Evolutionary conservation across 148 eudicot species (phyloP), one percentile per base, ranked within the genome.

Genomic region (Dianthus caryophyllus): DNA sequence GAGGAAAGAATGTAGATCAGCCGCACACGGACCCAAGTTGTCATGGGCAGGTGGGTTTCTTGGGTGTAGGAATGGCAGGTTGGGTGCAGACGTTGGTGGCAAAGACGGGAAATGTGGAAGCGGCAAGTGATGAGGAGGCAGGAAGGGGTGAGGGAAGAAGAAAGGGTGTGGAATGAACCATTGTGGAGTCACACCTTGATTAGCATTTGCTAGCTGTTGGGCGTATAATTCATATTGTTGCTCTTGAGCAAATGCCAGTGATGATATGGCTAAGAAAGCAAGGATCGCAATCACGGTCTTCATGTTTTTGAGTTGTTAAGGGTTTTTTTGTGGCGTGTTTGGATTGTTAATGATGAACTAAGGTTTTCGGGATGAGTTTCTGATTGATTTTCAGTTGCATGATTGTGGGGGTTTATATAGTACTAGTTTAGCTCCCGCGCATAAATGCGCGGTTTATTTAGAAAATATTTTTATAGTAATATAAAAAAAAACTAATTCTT

Each of bases 141-240:
- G 15, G 18, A n/a, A 48, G 4, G 52, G 52, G 52, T 15, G 21
- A 48, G 52, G 52, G 18, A 16, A 2, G 52, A 48, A 48, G 52
- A 48, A 15, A 12, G 58, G 30, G 29, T 17, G 17, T 53, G 30
- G 58, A 9, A 53, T 3, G 15, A 53, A 53, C 58, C 58, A 53
- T 24, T 53, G 58, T 24, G 30, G 58, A 53, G 16, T 22, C 2
- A 53, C 30, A 9, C 17, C 30, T 22, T 22, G 16, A 8, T 53
- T 53, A 53, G 58, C 58, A n/a, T n/a, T n/a, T n/a, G 58, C 58
- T 8, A n/a, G 56, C 18, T 51, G 56, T 20, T 51, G 56, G 56
- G 26, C 24, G 9, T 51, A 51, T 51, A 18, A 21, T 51, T 51
- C 26, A 21, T 51, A 51, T 51, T 51, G 56, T 21, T 51, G 58